Evolutionary conservation across 176 grass and related monocot species (phyloP), one percentile per base, ranked within the genome.

Genomic region (Poa pratensis): DNA sequence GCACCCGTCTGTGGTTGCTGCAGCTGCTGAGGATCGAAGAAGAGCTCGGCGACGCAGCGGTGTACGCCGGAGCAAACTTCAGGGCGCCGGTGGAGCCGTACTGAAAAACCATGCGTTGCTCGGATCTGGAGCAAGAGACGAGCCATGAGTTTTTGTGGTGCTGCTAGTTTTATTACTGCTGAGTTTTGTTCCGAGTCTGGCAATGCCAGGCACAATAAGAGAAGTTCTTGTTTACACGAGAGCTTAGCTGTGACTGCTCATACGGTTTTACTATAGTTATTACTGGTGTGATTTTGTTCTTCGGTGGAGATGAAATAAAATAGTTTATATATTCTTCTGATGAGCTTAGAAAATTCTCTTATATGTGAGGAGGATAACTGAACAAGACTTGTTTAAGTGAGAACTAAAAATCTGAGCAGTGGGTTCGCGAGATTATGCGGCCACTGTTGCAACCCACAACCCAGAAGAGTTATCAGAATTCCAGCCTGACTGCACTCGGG

Each of bases 21-120:
- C 93, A 98, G 96, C 87, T 98, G 48, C 91, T 98, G 83, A 94
- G 96, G 93, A 98, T 98, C 4, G 96, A 98, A 73, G 96, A 98
- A 39, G 96, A 98, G 91, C 88, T 98, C 0, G 96, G 96, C 17
- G 88, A 70, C 1, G 89, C 89, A 0, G 96, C 93, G 1, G 66
- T 92, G 2, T 98, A 98, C n/a, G 96, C 96, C 0, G 96, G 96
- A 62, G 80, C 70, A 4, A 98, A 98, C 12, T 98, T 92, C 90
- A 90, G 96, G 72, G 93, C 96, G 22, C 96, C 96, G 0, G 96
- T 98, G 20, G 93, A 92, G 84, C 96, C 96, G 3, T 98, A 98
- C 80, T 94, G 73, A 51, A 82, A 76, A 55, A 23, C 5, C 5
- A 4, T 61, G 14, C 55, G 5, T 9, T 61, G 6, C 53, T 14